A percentile compares a stretch with the other conserved stretches of the same genome.
phyloP scores from a whole-genome alignment of 805 yeast genomes.

The Torulaspora indica region DNA sequence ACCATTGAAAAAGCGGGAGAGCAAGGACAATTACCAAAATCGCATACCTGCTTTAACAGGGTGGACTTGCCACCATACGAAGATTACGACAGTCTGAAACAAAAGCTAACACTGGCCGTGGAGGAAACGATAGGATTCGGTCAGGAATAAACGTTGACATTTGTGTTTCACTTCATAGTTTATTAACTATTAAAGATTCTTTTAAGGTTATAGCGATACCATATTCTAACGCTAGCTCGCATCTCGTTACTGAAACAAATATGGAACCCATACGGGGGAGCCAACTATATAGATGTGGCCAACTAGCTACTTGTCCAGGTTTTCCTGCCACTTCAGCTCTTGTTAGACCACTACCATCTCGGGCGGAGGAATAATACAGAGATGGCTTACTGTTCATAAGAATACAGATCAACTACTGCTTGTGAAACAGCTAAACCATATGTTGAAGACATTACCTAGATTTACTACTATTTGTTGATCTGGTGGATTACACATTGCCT shows the following conservation, averaged over 20 bases:
- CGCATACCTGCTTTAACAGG: slow-evolving; percentile 98
- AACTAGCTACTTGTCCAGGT: too few relatives aligned
- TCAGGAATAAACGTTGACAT: slow-evolving; percentile 59
- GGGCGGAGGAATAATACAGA: too few relatives aligned
- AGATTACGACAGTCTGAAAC: slow-evolving; percentile 76
- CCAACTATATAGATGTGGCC: not conserved
- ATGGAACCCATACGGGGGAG: not conserved
- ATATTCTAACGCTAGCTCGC: not conserved
- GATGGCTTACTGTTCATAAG: too few relatives aligned
- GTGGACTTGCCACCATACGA: slow-evolving; percentile 94
- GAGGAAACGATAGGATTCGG: slow-evolving; percentile 99
- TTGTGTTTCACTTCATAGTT: slow-evolving; percentile 3
- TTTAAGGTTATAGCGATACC: not conserved
- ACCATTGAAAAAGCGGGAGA: slow-evolving; percentile 99
- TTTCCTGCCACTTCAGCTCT: too few relatives aligned
- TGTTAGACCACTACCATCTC: too few relatives aligned
- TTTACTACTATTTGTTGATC: too few relatives aligned
- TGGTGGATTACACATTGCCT: too few relatives aligned
- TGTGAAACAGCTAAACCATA: too few relatives aligned
- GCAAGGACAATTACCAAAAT: slow-evolving; percentile 84
- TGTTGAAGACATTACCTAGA: too few relatives aligned
- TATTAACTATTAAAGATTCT: slow-evolving; percentile 5
- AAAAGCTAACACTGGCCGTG: slow-evolving; percentile 90
- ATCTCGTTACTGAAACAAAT: not conserved
- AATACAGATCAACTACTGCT: too few relatives aligned